Base-by-base conservation (phyloP, 345 rosid species). In the Crucihimalaya himalaica region DNA sequence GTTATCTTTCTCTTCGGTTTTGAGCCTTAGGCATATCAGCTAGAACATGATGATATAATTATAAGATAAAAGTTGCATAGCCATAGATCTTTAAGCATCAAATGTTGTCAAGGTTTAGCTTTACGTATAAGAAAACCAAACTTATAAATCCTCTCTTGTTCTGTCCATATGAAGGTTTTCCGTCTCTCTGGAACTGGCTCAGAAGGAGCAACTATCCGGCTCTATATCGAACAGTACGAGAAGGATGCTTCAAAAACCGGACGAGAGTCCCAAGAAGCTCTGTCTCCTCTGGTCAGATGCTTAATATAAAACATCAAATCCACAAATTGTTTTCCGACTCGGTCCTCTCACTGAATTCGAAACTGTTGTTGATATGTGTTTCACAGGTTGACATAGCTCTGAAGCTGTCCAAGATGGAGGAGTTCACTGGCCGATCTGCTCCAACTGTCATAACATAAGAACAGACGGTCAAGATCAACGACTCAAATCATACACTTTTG, bases 161-260 rank as follows among this genome's bases (percentile, higher is more conserved):
- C 28, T 21, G 31, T 62, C 9, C 20, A 25, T 55, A 21, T 68
- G 78, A 87, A 95, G 98, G 81, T 96, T 40, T 96, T 92, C 91
- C 97, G 98, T 63, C 95, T 92, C 40, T 96, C 98, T 0, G 99
- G 99, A 81, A 92, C 98, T 12, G 99, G 99, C 32, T 96, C 99
- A 32, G 98, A 85, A 83, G 99, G 99, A 72, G 99, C 97, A 72
- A 92, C 99, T 5, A 90, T 96, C 85, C 83, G 98, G 13, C 95
- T 96, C 28, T 96, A 96, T 82, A 90, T 96, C 34, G 99, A 96
- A 80, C 98, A 92, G 72, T 96, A 92, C 25, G 97, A 92, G 85
- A 92, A 92, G 83, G 95, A 96, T 84, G 70, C 98, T 50, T 86
- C 92, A 6, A 90, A 92, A 84, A 92, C 37, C 19, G 97, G 98